Base-by-base conservation (phyloP, 768 basidiomycete genomes). In the Kondoa subrosea region DNA sequence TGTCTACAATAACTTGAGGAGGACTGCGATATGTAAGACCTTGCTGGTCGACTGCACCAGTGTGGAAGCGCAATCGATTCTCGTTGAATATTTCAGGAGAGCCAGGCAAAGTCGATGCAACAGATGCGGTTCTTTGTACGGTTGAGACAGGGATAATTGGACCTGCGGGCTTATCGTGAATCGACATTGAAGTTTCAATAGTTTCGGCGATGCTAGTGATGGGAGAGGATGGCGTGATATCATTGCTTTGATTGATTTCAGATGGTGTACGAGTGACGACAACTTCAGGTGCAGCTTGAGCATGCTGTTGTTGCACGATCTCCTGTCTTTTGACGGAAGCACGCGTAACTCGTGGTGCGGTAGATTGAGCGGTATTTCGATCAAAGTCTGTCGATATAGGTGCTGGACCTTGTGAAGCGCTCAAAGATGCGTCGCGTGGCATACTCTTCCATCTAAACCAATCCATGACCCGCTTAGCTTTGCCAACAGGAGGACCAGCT, bases 401-500 rank as follows among this genome's bases (percentile, higher is more conserved):
- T 31, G 26, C 14, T 26, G 63, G 63, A 14, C 26, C 21, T 64
- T 64, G 26, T 14, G 34, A 74, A 69, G 67, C 67, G 64, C 71
- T 67, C 58, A 58, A 60, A 66, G 70, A 65, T 3, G 69, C 64
- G 29, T 73, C 63, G 62, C 75, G 60, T 27, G 50, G 75, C 27
- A 78, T 68, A 56, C 78, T 78, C 70, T 79, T 79, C 33, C 78
- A 75, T 56, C 80, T 81, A 83, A 99, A 97, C 95, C 95, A 99
- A 72, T 91, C 86, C 93, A 97, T 97, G 65, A 99, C 95, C 75
- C 87, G 90, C 77, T 85, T 85, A 2, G 93, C 91, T 77, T 91
- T 88, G 78, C 60, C 66, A 3, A 32, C 61, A 17, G 61, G 26
- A 12, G 59, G 60, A 4, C 66, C 69, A n/a, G n/a, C n/a, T n/a